Evolutionary conservation across 345 rosid genomes (phyloP).

Genomic region (Turritis glabra): DNA sequence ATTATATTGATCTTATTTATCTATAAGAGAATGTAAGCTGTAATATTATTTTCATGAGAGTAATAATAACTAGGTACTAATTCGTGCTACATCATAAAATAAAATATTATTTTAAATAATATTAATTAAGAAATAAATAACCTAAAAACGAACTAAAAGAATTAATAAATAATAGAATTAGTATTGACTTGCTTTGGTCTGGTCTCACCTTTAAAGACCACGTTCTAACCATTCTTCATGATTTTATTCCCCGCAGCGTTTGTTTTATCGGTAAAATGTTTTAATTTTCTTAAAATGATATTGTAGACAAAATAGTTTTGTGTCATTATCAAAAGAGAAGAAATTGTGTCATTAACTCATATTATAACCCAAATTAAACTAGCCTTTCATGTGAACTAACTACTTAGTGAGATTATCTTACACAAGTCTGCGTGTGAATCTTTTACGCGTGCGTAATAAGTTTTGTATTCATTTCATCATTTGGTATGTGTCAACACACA

Average conservation of each 20-base stretch:
- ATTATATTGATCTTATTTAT: no score
- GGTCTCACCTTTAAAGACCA: no score
- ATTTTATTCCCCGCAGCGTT: not conserved
- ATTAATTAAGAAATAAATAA: no score
- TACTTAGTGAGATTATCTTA: not conserved
- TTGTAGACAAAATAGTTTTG: not conserved
- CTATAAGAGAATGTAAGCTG: no score
- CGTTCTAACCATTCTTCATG: not conserved
- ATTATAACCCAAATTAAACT: not conserved
- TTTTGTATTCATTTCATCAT: not conserved
- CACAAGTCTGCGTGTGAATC: not conserved
- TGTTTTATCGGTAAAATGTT: not conserved
- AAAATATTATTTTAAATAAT: no score
- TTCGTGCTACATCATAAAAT: no score
- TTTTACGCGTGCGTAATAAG: not conserved
- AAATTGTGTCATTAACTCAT: not conserved
- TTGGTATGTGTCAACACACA: slow-evolving; percentile 4
- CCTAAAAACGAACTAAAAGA: no score
- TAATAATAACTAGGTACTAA: no score
- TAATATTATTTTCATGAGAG: no score
- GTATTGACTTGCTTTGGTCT: not conserved
- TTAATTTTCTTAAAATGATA: not conserved
- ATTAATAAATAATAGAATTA: no score
- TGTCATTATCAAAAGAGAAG: not conserved
- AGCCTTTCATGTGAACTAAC: not conserved